Evolutionary conservation across 371 early-diverging fungal genomes (phyloP), one percentile per base, ranked within the genome.

Genomic region (Mortierella sp.): DNA sequence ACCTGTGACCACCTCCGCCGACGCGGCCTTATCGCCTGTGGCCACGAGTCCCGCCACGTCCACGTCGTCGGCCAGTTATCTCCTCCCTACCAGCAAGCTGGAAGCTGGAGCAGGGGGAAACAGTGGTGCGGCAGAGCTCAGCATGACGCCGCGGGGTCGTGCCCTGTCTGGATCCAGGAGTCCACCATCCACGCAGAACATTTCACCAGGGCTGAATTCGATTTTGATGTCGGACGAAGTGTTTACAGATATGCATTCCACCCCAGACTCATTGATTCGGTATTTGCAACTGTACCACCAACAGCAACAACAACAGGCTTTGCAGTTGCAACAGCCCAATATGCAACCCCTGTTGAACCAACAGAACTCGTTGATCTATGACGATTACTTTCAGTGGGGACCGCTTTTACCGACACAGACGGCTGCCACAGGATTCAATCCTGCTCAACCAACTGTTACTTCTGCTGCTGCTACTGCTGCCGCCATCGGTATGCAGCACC

Each of bases 291-390:
- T 61, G 8, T 70, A 69, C 30, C 76, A 76, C 14, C 64, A 76
- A 24, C 69, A 65, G 26, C 68, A 64, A 28, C 57, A 58, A 24
- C 65, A 61, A 24, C 74, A 73, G 14, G 64, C 63, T 12, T 21
- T 59, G 18, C 68, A 64, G 41, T 31, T 60, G 16, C 68, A 64
- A 16, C 67, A 67, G 16, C 58, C 54, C 31, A 66, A 69, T 39
- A 62, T 62, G 51, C 76, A 76, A 28, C 64, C 74, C 2, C 19
- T 73, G 14, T 26, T 73, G 56, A 76, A 69, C 27, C 69, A 65
- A n/a, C 76, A 76, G 18, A 76, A 76, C 19, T 69, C 70, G 31
- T 48, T 76, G 48, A 62, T 76, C n/a, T 76, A 69, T 23, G 76
- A 76, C 30, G 66, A 76, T 12, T 76, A 67, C 46, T 67, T 67